Conservation (phyloP, 139 green algal species). For the Chlamydomonas asymmetrica region DNA sequence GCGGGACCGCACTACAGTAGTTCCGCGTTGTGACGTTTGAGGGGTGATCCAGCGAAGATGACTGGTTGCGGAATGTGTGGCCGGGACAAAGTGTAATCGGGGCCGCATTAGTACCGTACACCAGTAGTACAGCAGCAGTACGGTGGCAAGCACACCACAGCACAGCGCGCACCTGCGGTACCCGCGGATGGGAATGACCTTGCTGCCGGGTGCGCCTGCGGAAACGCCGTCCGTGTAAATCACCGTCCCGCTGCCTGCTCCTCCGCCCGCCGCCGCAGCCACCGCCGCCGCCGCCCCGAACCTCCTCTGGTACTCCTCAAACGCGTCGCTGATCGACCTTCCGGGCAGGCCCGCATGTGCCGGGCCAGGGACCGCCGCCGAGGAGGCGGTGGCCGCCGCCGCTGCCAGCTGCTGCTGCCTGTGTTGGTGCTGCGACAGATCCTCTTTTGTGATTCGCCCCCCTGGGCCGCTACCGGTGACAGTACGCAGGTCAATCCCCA, state of each 20-base stretch:
- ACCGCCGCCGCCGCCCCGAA: slow-evolving; percentile 3
- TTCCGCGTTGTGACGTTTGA: too few relatives aligned
- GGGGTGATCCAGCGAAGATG: too few relatives aligned
- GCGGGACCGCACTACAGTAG: too few relatives aligned
- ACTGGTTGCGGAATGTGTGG: too few relatives aligned
- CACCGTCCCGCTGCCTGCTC: too few relatives aligned
- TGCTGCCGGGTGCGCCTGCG: too few relatives aligned
- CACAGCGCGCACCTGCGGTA: slow-evolving; percentile 16
- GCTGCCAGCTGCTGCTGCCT: neutral
- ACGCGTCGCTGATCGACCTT: too few relatives aligned
- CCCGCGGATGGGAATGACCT: slow-evolving; percentile 29
- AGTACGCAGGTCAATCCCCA: slow-evolving; percentile 55
- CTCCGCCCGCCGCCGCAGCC: neutral
- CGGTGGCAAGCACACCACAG: neutral
- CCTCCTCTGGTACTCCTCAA: slow-evolving; percentile 13
- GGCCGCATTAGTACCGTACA: too few relatives aligned
- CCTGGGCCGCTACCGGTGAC: slow-evolving; percentile 62
- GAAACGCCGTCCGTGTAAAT: too few relatives aligned
- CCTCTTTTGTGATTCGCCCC: slow-evolving; percentile 74
- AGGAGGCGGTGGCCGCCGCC: neutral
- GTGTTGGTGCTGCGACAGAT: slow-evolving; percentile 27
- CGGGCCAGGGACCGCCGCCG: too few relatives aligned
- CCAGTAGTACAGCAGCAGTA: neutral
- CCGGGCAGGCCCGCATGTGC: too few relatives aligned
- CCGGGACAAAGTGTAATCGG: too few relatives aligned